A percentile compares a stretch with the other conserved stretches of the same genome.
These are phyloP conservation scores for Passiflora organensis DNA, from an alignment of 345 rosid genomes.

Conservation along the genomic window DNA sequence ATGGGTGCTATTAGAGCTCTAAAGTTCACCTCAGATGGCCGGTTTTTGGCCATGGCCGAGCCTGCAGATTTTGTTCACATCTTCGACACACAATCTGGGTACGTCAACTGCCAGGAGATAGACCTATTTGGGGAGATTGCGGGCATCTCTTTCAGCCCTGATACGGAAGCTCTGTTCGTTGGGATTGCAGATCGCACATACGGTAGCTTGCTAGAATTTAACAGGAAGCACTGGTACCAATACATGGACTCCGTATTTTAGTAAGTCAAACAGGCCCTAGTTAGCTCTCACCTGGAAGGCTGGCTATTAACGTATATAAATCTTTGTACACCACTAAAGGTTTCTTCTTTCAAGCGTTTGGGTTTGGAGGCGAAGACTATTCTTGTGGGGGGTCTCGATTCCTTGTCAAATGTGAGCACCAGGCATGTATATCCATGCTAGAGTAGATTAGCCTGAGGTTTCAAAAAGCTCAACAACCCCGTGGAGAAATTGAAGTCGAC, in stretches of 20 bases:
- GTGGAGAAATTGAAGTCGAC: too few species aligned
- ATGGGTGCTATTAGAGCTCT: constrained; percentile 94
- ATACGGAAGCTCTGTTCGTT: constrained; percentile 69
- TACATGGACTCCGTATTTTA: constrained; percentile 54
- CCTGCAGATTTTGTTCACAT: constrained; percentile 89
- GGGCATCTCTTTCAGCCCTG: constrained; percentile 88
- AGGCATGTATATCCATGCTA: neutral
- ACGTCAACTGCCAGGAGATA: constrained; percentile 65
- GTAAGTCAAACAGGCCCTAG: too few species aligned
- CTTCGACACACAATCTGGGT: constrained; percentile 62
- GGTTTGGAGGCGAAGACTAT: neutral
- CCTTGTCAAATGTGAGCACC: neutral
- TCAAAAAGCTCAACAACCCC: too few species aligned
- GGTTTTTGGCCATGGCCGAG: constrained; percentile 89
- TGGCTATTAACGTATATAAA: too few species aligned
- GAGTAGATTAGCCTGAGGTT: too few species aligned
- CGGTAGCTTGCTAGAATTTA: constrained; percentile 84
- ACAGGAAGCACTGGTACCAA: constrained; percentile 32
- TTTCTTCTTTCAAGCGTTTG: too few species aligned
- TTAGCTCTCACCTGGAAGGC: too few species aligned
- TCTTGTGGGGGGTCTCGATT: neutral
- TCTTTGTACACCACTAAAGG: too few species aligned
- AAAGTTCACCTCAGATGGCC: constrained; percentile 73
- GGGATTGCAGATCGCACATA: constrained; percentile 85
- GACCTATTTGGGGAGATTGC: constrained; percentile 92